Base-by-base conservation (phyloP, 75 land plant genomes). In the Sequoiadendron giganteum region DNA sequence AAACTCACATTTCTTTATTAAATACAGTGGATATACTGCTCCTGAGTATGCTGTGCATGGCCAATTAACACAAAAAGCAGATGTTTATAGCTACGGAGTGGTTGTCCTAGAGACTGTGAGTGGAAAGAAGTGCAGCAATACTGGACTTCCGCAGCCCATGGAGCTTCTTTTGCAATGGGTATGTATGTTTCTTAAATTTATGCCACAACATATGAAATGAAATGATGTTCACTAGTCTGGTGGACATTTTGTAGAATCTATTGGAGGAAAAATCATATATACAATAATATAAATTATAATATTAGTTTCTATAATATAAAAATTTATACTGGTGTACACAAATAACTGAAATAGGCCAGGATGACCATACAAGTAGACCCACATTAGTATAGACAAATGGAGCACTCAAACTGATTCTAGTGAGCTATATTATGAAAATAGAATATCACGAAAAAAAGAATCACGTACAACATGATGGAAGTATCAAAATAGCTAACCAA, bases 41-140 rank as follows among this genome's bases (percentile, higher is more conserved):
- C 89, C 89, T 3, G 89, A 88, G 87, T 88, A 88, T 47, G 89
- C 80, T 32, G 58, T 87, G 18, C 76, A 61, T 15, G 89, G 89
- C 5, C 89, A 87, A 45, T 42, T 88, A 11, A 87, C 89, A 18
- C 56, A 85, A 43, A 87, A 87, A 43, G 77, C 70, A 14, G 89
- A 88, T 55, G 79, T 88, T 21, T 88, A 88, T 49, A 88, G 89
- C 45, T 88, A 87, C 18, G 89, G 89, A 13, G 86, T 88, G 25
- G 4, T 88, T 15, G 47, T 87, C 10, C 88, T 88, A 10, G 89
- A 88, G 72, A 68, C 87, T 30, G 56, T 88, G 0, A 87, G 89
- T 87, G 89, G 89, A 10, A 87, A 89, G 16, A 88, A 88, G 15
- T 56, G 54, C 39, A 47, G 68, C 28, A 88, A 87, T 47, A 19